Percentiles rank a stretch among this genome's conserved stretches.
Evolutionary conservation across 768 basidiomycete species (phyloP).

Genomic region (Heimioporus sp.): DNA sequence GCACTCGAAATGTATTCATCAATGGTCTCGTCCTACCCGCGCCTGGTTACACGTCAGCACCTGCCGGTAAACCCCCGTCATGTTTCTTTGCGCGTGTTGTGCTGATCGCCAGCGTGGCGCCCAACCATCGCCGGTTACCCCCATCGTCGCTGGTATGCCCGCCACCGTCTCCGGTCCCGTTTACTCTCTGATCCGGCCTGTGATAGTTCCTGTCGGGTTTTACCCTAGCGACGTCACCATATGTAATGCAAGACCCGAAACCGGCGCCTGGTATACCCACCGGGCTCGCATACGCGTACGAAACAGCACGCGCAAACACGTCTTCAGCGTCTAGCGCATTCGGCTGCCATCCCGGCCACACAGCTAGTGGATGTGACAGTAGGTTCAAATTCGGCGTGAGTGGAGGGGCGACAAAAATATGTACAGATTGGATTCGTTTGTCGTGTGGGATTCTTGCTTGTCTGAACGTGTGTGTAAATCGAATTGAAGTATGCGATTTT

Average conservation of each 20-base stretch:
- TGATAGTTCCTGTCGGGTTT: slow-evolving; percentile 39
- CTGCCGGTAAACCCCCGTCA: slow-evolving; percentile 15
- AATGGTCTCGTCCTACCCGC: slow-evolving; percentile 51
- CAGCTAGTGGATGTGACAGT: slow-evolving; percentile 40
- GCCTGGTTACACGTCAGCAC: slow-evolving; percentile 17
- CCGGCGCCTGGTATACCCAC: slow-evolving; percentile 41
- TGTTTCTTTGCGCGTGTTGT: neutral
- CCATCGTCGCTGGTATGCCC: slow-evolving; percentile 30
- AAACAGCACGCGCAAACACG: slow-evolving; percentile 58
- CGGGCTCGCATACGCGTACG: slow-evolving; percentile 45
- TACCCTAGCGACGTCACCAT: slow-evolving; percentile 32
- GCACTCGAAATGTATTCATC: slow-evolving; percentile 42
- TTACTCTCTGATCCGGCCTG: neutral
- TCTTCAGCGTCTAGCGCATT: slow-evolving; percentile 45
- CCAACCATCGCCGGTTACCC: slow-evolving; percentile 36
- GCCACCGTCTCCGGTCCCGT: neutral
- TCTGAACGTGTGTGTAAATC: too few species aligned
- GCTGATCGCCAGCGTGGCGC: neutral
- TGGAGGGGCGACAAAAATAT: too few species aligned
- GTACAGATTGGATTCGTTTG: too few species aligned
- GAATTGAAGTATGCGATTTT: too few species aligned
- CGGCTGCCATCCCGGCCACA: slow-evolving; percentile 55
- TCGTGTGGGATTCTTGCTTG: too few species aligned
- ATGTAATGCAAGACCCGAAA: slow-evolving; percentile 33
- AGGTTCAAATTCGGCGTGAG: neutral